Percentiles rank a stretch among this genome's conserved stretches.
These are phyloP conservation scores for Rhynchosporium agropyri DNA, from an alignment of 2,329 filamentous ascomycete genomes.

Conservation along the genomic window DNA sequence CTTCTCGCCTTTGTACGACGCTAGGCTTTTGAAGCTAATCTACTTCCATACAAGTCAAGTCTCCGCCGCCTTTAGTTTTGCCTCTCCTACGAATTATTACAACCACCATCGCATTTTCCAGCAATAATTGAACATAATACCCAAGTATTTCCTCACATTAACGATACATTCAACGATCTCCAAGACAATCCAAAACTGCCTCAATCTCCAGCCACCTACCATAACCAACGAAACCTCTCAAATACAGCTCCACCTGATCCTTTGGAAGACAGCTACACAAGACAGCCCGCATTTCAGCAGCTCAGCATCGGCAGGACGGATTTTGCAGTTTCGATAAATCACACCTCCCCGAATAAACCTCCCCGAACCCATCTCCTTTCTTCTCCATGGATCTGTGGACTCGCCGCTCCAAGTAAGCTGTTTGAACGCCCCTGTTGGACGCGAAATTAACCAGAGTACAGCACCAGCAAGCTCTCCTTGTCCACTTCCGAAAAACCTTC, in stretches of 20 bases:
- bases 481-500: constrained; percentile 52
- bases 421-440: constrained; percentile 20
- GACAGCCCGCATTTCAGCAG: constrained; percentile 23
- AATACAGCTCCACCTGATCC: constrained; percentile 22
- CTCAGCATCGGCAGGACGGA: constrained; percentile 24
- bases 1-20: neutral
- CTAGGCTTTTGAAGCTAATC: neutral
- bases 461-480: constrained; percentile 80
- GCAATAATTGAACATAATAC: constrained; percentile 29
- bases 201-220: neutral
- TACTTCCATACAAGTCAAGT: neutral
- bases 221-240: constrained; percentile 12
- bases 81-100: constrained; percentile 11
- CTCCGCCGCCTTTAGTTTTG: constrained; percentile 14
- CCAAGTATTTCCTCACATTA: constrained; percentile 20
- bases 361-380: constrained; percentile 16
- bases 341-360: constrained; percentile 13
- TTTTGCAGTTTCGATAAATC: constrained; percentile 26
- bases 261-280: constrained; percentile 30
- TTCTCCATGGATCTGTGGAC: constrained; percentile 61
- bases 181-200: constrained; percentile 14
- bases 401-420: constrained; percentile 75
- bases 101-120: constrained; percentile 26
- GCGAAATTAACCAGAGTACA: constrained; percentile 35
- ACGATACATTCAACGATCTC: constrained; percentile 14